phyloP scores from a whole-genome alignment of 208 protist genomes.

The Acanthamoeba lenticulata region DNA sequence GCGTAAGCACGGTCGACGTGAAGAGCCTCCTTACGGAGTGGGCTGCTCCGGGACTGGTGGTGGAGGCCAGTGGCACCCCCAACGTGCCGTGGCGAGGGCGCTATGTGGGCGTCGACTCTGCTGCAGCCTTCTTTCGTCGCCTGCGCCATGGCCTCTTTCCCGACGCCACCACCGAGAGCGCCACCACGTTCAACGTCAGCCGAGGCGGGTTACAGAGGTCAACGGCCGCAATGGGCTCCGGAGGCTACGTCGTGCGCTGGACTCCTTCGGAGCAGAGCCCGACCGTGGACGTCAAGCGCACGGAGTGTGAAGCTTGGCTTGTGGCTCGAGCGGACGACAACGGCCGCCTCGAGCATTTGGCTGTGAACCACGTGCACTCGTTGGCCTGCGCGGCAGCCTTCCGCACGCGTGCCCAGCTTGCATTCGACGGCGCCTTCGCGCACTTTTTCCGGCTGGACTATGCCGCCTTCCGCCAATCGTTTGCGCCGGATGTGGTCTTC shows the following conservation, averaged over 20 bases:
- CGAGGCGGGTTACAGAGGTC: not conserved
- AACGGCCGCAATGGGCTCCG: not conserved
- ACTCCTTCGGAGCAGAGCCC: not conserved
- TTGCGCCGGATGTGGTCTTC: not conserved
- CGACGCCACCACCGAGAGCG: not conserved
- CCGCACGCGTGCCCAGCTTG: not conserved
- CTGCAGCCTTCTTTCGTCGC: not conserved
- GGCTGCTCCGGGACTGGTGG: not conserved
- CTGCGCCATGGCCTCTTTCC: not conserved
- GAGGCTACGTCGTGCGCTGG: not conserved
- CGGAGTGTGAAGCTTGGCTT: not conserved
- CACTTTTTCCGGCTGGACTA: slow-evolving; percentile 20
- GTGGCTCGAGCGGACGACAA: not conserved
- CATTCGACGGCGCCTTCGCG: not conserved
- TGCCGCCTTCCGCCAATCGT: not conserved
- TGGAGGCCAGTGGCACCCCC: not conserved
- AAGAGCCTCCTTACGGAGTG: not conserved
- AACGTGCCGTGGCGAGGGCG: not conserved
- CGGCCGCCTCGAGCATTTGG: not conserved
- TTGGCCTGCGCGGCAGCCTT: not conserved
- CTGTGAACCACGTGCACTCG: not conserved
- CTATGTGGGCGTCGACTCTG: not conserved
- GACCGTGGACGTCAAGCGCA: not conserved
- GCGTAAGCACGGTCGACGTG: not conserved
- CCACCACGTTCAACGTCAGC: not conserved